Evolutionary conservation across 2,329 filamentous ascomycete genomes (phyloP).

Genomic region (Pseudocercospora fijiensis): DNA sequence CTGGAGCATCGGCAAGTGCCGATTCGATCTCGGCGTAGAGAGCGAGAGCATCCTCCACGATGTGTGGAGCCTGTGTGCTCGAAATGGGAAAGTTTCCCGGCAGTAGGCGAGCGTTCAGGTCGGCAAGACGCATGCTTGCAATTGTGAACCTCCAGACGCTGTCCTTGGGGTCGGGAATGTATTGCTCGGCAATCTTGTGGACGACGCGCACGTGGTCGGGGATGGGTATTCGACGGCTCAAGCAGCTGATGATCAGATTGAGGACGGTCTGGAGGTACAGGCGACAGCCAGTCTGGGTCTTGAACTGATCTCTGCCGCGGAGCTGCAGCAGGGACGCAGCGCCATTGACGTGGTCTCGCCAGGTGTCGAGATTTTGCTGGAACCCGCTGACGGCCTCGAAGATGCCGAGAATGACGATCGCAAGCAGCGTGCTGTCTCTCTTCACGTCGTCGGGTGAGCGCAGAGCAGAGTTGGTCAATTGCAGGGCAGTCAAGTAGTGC

Average conservation of each 20-base stretch:
- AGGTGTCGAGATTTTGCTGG: slow-evolving; percentile 55
- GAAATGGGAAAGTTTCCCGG: slow-evolving; percentile 20
- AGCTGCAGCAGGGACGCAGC: slow-evolving; percentile 22
- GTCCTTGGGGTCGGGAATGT: slow-evolving; percentile 14
- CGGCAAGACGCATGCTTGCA: slow-evolving; percentile 14
- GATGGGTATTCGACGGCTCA: slow-evolving; percentile 19
- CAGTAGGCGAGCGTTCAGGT: slow-evolving; percentile 19
- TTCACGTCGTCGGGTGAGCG: slow-evolving; percentile 13
- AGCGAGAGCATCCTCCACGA: slow-evolving; percentile 11
- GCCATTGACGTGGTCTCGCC: slow-evolving; percentile 45
- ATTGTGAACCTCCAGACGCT: slow-evolving; percentile 20
- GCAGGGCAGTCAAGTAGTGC: slow-evolving; percentile 19
- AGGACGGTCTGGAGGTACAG: slow-evolving; percentile 19
- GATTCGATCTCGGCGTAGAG: slow-evolving; percentile 19
- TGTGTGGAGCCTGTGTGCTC: slow-evolving; percentile 6
- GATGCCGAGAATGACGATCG: slow-evolving; percentile 57
- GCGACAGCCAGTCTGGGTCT: slow-evolving; percentile 18
- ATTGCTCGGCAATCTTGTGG: slow-evolving; percentile 15
- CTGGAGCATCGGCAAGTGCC: slow-evolving; percentile 15
- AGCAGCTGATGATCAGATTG: slow-evolving; percentile 20
- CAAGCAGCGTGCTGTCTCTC: slow-evolving; percentile 18
- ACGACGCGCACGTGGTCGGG: slow-evolving; percentile 18
- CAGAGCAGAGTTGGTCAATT: slow-evolving; percentile 15
- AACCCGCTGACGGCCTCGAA: slow-evolving; percentile 68
- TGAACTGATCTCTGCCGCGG: slow-evolving; percentile 19